Evolutionary conservation across 306 rosid species (phyloP).

Genomic region (Prunus campanulata): DNA sequence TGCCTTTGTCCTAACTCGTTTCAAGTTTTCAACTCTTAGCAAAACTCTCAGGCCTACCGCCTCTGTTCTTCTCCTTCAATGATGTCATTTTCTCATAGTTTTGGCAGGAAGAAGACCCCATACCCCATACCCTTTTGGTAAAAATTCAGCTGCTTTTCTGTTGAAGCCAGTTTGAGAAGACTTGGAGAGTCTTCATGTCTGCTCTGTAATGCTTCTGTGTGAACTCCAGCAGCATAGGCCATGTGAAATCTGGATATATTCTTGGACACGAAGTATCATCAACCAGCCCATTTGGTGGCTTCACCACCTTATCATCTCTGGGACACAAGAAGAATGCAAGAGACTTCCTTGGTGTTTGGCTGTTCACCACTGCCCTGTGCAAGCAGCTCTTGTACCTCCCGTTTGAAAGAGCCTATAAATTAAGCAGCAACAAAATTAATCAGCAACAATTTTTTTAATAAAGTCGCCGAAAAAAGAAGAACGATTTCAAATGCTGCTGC

Average conservation of each 20-base stretch:
- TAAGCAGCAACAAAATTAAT: not conserved
- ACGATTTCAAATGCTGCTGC: not conserved
- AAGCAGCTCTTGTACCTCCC: conserved; percentile 93
- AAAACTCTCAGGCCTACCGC: conserved; percentile 21
- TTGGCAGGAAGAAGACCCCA: not conserved
- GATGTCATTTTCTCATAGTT: conserved; percentile 20
- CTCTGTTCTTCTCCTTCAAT: conserved; percentile 10
- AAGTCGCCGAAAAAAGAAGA: not conserved
- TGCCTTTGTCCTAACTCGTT: conserved; percentile 31
- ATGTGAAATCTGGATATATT: conserved; percentile 88
- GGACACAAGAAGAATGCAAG: conserved; percentile 95
- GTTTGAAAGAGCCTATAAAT: conserved; percentile 75
- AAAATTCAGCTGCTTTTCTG: conserved; percentile 34
- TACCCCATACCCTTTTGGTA: not conserved
- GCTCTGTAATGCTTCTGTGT: conserved; percentile 91
- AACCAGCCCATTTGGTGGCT: conserved; percentile 75
- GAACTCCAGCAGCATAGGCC: conserved; percentile 82
- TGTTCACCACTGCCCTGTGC: conserved; percentile 98
- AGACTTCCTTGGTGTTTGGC: conserved; percentile 67
- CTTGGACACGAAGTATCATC: conserved; percentile 51
- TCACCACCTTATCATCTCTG: conserved; percentile 68
- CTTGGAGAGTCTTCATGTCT: conserved; percentile 80
- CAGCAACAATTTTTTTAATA: not conserved
- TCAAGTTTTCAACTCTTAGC: not conserved
- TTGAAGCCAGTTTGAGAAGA: conserved; percentile 68